Conservation (phyloP, 371 early-diverging fungal genomes). For the Chytridium lagenaria region DNA sequence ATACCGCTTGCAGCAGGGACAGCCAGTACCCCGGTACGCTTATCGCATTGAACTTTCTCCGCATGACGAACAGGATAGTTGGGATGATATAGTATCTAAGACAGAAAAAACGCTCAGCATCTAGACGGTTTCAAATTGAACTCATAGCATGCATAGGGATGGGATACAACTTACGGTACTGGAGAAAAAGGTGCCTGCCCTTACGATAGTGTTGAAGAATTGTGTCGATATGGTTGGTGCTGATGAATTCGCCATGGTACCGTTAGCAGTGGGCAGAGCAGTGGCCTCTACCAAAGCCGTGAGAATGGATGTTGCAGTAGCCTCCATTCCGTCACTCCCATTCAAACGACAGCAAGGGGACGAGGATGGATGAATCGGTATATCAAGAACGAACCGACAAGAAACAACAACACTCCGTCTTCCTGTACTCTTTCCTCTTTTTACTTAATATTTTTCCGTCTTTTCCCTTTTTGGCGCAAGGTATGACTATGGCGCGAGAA, state of each 20-base stretch:
- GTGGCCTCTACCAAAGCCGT: background rate
- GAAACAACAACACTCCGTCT: too few species aligned
- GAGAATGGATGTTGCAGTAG: background rate
- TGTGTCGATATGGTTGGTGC: background rate
- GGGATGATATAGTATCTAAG: slow-evolving; percentile 17
- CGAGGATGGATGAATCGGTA: too few species aligned
- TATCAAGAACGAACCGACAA: too few species aligned
- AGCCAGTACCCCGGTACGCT: slow-evolving; percentile 3
- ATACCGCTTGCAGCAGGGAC: slow-evolving; percentile 11
- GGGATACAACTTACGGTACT: background rate
- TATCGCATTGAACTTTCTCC: slow-evolving; percentile 10
- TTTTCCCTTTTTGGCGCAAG: too few species aligned
- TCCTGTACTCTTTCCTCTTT: too few species aligned
- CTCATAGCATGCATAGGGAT: background rate
- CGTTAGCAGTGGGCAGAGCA: background rate
- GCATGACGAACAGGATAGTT: background rate
- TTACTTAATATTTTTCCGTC: too few species aligned
- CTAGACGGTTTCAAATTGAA: background rate
- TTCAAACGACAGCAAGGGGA: too few species aligned
- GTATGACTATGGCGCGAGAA: too few species aligned
- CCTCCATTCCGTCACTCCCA: too few species aligned
- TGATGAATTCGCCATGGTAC: too few species aligned
- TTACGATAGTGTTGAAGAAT: background rate
- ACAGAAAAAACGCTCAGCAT: background rate
- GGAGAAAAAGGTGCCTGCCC: slow-evolving; percentile 4